Percentiles rank a stretch among this genome's conserved stretches.
Conservation (phyloP, 176 grass and related monocot genomes). For the Carex littledalei region DNA sequence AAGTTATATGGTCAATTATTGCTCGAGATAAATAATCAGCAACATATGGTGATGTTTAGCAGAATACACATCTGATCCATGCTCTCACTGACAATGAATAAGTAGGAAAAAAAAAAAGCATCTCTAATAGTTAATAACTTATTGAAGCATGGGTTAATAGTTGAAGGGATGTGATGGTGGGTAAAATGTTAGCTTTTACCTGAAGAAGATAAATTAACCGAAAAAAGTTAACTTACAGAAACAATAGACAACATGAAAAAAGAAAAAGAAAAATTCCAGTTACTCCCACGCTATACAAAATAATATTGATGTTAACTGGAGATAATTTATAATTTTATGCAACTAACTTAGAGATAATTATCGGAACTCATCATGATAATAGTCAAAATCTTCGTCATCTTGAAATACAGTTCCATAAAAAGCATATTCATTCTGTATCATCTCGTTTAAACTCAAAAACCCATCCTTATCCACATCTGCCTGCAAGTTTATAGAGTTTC, state of each 20-base stretch:
- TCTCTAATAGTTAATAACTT: not conserved
- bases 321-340: constrained; percentile 16
- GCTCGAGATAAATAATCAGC: not conserved
- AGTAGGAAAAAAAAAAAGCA: not conserved
- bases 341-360: constrained; percentile 35
- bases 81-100: not conserved
- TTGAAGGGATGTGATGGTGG: not conserved
- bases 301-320: not conserved
- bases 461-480: constrained; percentile 69
- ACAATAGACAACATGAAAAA: not conserved
- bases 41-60: not conserved
- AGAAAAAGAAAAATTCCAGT: not conserved
- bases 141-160: not conserved
- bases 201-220: not conserved
- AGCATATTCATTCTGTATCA: constrained; percentile 56
- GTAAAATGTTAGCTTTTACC: not conserved
- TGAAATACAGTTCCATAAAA: constrained; percentile 74
- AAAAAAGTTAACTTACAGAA: not conserved
- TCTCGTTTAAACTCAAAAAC: constrained; percentile 60
- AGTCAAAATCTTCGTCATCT: constrained; percentile 45
- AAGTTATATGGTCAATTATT: not conserved
- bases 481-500: constrained; percentile 23
- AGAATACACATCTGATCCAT: not conserved
- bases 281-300: constrained; percentile 7
- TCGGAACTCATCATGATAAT: constrained; percentile 82